A percentile compares a stretch with the other conserved stretches of the same genome.
These are phyloP conservation scores for Lyophyllum shimeji DNA, from an alignment of 768 basidiomycete species.

Conservation along the genomic window DNA sequence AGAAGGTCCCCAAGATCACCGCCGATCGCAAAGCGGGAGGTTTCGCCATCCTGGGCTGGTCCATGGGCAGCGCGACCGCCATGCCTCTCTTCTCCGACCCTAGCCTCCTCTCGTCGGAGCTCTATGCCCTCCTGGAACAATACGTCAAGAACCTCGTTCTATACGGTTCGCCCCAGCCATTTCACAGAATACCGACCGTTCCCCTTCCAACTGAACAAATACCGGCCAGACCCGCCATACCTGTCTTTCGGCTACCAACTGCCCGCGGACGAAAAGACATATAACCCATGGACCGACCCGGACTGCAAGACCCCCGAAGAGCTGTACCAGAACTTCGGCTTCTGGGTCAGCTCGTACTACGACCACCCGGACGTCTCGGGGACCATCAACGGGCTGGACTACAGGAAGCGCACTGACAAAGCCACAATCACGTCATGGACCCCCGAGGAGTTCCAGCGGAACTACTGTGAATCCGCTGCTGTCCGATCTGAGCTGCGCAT, in stretches of 20 bases:
- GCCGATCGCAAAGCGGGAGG: slow-evolving; percentile 30
- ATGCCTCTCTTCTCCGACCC: slow-evolving; percentile 29
- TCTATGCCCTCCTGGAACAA: slow-evolving; percentile 24
- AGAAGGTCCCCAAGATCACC: slow-evolving; percentile 25
- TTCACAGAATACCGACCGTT: no score
- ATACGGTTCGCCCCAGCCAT: slow-evolving; percentile 24
- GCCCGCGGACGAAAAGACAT: slow-evolving; percentile 18
- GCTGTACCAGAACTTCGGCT: slow-evolving; percentile 20
- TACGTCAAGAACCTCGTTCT: slow-evolving; percentile 32
- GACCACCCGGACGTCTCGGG: slow-evolving; percentile 18
- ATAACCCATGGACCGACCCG: slow-evolving; percentile 23
- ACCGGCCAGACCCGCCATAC: slow-evolving; percentile 28
- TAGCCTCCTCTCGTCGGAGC: slow-evolving; percentile 17
- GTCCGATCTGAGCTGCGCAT: slow-evolving; percentile 18
- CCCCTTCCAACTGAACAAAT: no score
- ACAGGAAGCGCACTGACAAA: slow-evolving; percentile 14
- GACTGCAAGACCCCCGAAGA: slow-evolving; percentile 23
- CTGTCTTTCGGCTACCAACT: slow-evolving; percentile 26
- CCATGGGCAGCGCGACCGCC: slow-evolving; percentile 28
- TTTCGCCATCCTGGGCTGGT: slow-evolving; percentile 39
- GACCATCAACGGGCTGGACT: slow-evolving; percentile 19
- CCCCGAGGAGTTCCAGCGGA: slow-evolving; percentile 16
- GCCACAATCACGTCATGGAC: slow-evolving; percentile 22
- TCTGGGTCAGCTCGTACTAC: slow-evolving; percentile 31
- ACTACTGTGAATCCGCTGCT: slow-evolving; percentile 15